A percentile compares a stretch with the other conserved stretches of the same genome.
Evolutionary conservation across 2,329 filamentous ascomycete species (phyloP).

Genomic region (Colletotrichum liaoningense): DNA sequence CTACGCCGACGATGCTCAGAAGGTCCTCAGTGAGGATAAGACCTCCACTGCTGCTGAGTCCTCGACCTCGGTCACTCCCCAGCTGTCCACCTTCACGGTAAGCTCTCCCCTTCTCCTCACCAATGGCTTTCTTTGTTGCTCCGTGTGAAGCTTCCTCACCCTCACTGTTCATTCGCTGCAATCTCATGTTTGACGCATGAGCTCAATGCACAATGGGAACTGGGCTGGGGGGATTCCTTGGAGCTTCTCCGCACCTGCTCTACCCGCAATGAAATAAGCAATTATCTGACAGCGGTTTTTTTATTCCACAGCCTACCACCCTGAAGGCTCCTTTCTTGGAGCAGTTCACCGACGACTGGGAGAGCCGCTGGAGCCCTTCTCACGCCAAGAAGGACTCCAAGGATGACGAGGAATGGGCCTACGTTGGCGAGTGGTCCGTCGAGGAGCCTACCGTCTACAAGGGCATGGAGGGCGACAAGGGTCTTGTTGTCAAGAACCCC

Average conservation of each 20-base stretch:
- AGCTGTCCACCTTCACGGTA: constrained; percentile 89
- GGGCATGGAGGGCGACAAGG: constrained; percentile 95
- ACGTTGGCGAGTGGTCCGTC: constrained; percentile 95
- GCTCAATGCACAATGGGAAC: constrained; percentile 8
- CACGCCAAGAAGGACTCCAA: constrained; percentile 95
- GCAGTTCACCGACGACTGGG: constrained; percentile 98
- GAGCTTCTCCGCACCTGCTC: constrained; percentile 13
- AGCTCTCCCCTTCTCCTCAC: constrained; percentile 54
- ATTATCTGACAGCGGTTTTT: constrained; percentile 4
- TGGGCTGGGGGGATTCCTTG: constrained; percentile 30
- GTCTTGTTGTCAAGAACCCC: constrained; percentile 96
- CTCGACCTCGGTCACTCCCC: constrained; percentile 68
- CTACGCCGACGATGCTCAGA: constrained; percentile 75
- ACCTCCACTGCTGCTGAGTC: constrained; percentile 56
- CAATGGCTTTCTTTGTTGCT: constrained; percentile 12
- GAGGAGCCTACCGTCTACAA: constrained; percentile 93
- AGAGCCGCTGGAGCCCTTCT: constrained; percentile 91
- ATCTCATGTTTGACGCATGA: constrained; percentile 11
- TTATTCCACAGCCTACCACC: constrained; percentile 75
- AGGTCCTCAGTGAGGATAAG: constrained; percentile 60
- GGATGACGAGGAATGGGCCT: constrained; percentile 95
- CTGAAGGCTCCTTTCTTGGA: constrained; percentile 96
- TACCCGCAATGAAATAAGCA: not conserved
- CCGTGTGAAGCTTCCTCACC: not conserved
- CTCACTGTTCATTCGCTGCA: not conserved